These are phyloP conservation scores for Klebsormidium nitens DNA, from an alignment of 139 green algal genomes.

Conservation along the genomic window DNA sequence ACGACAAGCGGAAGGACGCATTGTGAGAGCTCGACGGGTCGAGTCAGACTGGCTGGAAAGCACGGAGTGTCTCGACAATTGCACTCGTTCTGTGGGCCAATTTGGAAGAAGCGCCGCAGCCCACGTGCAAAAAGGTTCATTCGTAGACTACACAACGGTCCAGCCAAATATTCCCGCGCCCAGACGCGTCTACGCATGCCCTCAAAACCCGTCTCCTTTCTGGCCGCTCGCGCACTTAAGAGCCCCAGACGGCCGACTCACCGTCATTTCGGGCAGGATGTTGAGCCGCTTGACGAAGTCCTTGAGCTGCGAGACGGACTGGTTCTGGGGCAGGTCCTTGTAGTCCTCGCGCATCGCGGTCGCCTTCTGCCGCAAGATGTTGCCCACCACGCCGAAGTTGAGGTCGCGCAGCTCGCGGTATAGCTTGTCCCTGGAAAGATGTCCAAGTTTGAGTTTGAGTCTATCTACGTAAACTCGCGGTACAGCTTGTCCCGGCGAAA, in stretches of 20 bases:
- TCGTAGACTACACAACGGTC: too few relatives aligned
- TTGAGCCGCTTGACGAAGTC: conserved; percentile 59
- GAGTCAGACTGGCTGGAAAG: too few relatives aligned
- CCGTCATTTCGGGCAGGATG: conserved; percentile 49
- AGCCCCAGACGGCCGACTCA: not conserved
- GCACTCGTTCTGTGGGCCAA: too few relatives aligned
- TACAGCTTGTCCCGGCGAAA: too few relatives aligned
- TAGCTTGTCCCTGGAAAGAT: conserved; percentile 54
- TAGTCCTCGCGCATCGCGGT: conserved; percentile 44
- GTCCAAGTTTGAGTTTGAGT: too few relatives aligned
- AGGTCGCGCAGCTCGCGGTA: conserved; percentile 59
- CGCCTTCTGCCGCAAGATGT: conserved; percentile 36
- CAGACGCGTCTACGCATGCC: not conserved
- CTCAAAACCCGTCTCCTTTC: not conserved
- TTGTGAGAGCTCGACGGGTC: too few relatives aligned
- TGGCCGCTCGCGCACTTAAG: not conserved
- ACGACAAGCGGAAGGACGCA: not conserved
- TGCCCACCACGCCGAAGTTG: conserved; percentile 47
- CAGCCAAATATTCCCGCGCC: too few relatives aligned
- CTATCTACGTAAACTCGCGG: too few relatives aligned
- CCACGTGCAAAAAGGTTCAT: too few relatives aligned
- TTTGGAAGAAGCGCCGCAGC: too few relatives aligned
- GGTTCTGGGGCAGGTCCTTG: conserved; percentile 27
- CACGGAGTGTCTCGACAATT: too few relatives aligned
- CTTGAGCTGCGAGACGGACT: conserved; percentile 44